Evolutionary conservation across 768 basidiomycete species (phyloP), one percentile per base, ranked within the genome.

Genomic region (Leccinum obscurum): DNA sequence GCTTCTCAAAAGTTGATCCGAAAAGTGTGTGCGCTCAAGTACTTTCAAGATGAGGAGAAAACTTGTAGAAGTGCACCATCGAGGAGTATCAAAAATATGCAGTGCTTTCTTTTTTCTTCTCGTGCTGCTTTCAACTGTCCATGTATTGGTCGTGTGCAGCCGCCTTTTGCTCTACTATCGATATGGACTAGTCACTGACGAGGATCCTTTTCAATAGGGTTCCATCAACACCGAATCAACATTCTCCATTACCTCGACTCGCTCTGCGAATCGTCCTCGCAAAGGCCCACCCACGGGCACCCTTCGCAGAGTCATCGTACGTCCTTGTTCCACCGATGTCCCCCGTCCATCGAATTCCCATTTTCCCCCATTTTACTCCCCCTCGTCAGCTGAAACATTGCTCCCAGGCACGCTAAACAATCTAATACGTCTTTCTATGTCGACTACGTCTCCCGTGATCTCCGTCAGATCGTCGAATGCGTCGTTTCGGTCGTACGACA

Each of bases 401-500:
- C 34, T 1, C 6, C n/a, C 52, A 77, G 77, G 22, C 75, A 75
- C 7, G 65, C 69, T 26, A 77, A 77, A 35, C 71, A 72, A 52
- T 70, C 70, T 0, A 72, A 68, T 10, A 72, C 74, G 9, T 82
- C 85, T 17, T 83, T 88, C 46, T 96, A 95, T 62, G 84, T 93
- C 15, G 84, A 87, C 57, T 90, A 87, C 60, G 84, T 96, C 34
- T 77, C 85, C 2, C 80, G 89, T 17, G 92, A 97, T 71, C 77
- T 98, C 26, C 77, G 74, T 11, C 85, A 86, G 61, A 88, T 97
- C 17, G 85, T 95, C 1, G 88, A 90, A 51, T 83, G 80, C 37
- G 92, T 95, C n/a, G 93, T 98, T 0, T 95, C 93, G 4, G 83
- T 88, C 59, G 91, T 89, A n/a, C 83, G 89, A 66, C 88, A 92